A percentile compares a stretch with the other conserved stretches of the same genome.
Evolutionary conservation across 768 basidiomycete species (phyloP).

Genomic region (Kwoniella mangroviensis): DNA sequence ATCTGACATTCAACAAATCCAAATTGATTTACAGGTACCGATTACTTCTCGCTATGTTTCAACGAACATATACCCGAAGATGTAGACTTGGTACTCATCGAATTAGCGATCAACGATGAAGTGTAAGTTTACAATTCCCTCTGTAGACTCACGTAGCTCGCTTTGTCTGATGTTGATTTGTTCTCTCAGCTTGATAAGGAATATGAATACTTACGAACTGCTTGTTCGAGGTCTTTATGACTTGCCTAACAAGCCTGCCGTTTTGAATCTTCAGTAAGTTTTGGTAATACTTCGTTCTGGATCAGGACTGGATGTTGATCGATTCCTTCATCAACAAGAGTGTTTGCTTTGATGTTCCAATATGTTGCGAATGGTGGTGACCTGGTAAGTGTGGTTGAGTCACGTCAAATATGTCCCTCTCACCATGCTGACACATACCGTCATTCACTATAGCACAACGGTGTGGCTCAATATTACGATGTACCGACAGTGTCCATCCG

Average conservation of each 20-base stretch:
- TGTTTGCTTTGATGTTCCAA: constrained; percentile 34
- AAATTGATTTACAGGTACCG: constrained; percentile 23
- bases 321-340: constrained; percentile 3
- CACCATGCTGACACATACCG: too few relatives aligned
- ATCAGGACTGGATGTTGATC: background rate
- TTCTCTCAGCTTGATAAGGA: constrained; percentile 25
- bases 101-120: constrained; percentile 51
- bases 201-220: constrained; percentile 48
- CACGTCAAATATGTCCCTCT: too few relatives aligned
- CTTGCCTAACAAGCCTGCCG: constrained; percentile 47
- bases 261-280: constrained; percentile 53
- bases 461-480: constrained; percentile 56
- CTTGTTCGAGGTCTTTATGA: constrained; percentile 46
- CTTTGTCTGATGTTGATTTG: background rate
- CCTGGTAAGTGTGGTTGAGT: constrained; percentile 17
- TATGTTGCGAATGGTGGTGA: constrained; percentile 30
- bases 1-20: background rate
- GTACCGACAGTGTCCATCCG: constrained; percentile 50
- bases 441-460: constrained; percentile 35
- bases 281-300: too few relatives aligned
- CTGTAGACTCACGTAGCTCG: too few relatives aligned
- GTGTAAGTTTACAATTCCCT: constrained; percentile 24
- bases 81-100: constrained; percentile 54
- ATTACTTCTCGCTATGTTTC: constrained; percentile 55
- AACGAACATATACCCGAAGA: constrained; percentile 54